Base-by-base conservation (phyloP, 495 filamentous ascomycete genomes). In the Tuber melanosporum region DNA sequence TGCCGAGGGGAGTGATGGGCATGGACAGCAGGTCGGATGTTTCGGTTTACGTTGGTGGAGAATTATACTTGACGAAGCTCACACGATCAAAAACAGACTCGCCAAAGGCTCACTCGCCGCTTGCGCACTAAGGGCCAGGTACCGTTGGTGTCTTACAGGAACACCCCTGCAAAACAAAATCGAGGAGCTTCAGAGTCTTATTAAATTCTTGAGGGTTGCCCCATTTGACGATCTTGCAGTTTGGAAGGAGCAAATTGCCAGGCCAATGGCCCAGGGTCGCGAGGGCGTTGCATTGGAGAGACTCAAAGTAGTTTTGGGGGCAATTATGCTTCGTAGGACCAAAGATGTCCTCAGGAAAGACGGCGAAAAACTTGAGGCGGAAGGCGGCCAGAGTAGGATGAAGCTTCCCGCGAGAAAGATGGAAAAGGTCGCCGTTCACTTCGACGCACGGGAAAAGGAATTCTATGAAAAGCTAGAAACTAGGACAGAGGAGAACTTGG, bases 81-180 rank as follows among this genome's bases (percentile, higher is more conserved):
- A 98, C 84, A 96, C 92, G 41, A 98, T 99, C 87, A 98, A 98
- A 85, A 99, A 99, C 84, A 91, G 94, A 41, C 97, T 95, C 82
- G 94, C 95, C 22, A 99, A 99, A 85, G 91, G 91, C 15, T 95
- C 95, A 0, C 91, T 97, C 81, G 93, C 95, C 26, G 92, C 90
- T 73, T 99, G 89, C 83, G 91, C 92, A 3, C 85, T 99, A 41
- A 87, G 90, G 71, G 88, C 92, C 36, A 91, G 94, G 80, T 97
- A 96, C 83, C 88, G 95, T 74, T 99, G 95, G 95, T 98, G 95
- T 82, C 86, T 99, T 73, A 96, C 93, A 3, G 95, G 95, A 76
- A 99, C 95, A 9, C 95, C 95, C 0, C 91, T 99, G 89, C 95
- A 99, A 82, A 99, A 99, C 83, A 98, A 97, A 77, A 88, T 99